Evolutionary conservation across 2,329 filamentous ascomycete species (phyloP), one percentile per base, ranked within the genome.

Genomic region (Diaporthe eres): DNA sequence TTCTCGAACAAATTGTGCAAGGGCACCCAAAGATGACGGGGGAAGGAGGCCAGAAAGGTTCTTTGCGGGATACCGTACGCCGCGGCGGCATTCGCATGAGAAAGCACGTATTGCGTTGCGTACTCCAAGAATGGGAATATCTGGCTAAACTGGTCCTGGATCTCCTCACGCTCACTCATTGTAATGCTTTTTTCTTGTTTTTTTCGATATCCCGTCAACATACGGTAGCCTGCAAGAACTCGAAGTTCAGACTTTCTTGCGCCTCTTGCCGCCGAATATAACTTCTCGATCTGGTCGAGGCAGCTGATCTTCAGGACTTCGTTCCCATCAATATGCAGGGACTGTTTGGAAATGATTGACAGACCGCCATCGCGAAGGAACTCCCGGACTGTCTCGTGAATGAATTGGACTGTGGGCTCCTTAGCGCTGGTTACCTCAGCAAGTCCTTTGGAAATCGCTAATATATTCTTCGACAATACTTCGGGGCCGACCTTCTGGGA

Each of bases 111-210:
- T 51, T 13, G 49, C n/a, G n/a, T 25, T n/a, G 49, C 10, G n/a
- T 51, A 25, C n/a, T 51, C 49, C 49, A 51, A 51, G 49, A 51
- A 51, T 13, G 49, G 49, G n/a, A 51, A 51, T 2, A 25, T 51
- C 22, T 51, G 49, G 25, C 49, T 4, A 10, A 13, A 10, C 12
- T 51, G 2, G 10, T 12, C 5, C 3, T 6, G 22, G 49, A 51
- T 25, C 5, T 13, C n/a, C 22, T 51, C 10, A 12, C 22, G 22
- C 49, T 51, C 25, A 25, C 25, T 25, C 25, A 25, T 25, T 25
- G 8, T 25, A 25, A 51, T 2, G 5, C 2, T 0, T 5, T 51
- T 4, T 5, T 51, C 49, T 2, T 6, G 22, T 13, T n/a, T 0
- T n/a, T 25, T 13, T 4, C 49, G 8, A 7, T 51, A 51, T 13